phyloP scores from a whole-genome alignment of 805 yeast genomes.

The Vanderwaltozyma yarrowii region DNA sequence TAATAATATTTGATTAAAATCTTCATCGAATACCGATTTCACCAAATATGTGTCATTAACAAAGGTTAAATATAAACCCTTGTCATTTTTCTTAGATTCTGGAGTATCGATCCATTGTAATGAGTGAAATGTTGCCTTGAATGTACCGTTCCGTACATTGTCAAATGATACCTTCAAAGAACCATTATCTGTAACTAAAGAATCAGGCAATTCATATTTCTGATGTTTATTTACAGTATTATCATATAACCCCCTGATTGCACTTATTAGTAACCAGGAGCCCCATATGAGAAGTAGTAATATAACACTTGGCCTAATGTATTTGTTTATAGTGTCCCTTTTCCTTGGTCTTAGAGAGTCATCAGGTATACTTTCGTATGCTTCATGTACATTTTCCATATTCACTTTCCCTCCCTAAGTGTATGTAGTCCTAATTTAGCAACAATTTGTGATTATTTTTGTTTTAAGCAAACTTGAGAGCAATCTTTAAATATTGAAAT shows the following conservation, averaged over 20 bases:
- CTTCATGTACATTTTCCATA: not conserved
- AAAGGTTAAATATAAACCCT: constrained; percentile 54
- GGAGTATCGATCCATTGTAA: constrained; percentile 64
- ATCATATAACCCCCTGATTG: constrained; percentile 2
- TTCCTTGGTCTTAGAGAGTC: constrained; percentile 5
- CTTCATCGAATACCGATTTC: constrained; percentile 33
- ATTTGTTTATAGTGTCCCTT: constrained; percentile 5
- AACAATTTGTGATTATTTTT: too few relatives aligned
- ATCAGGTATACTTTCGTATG: constrained; percentile 11
- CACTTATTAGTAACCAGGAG: constrained; percentile 8
- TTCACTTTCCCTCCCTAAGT: not conserved
- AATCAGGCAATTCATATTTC: not conserved
- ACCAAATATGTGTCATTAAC: constrained; percentile 42
- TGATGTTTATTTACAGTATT: not conserved
- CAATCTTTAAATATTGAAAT: too few relatives aligned
- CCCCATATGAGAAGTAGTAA: constrained; percentile 18
- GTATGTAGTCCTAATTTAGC: too few relatives aligned
- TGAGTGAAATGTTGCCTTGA: constrained; percentile 40
- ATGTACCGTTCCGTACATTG: constrained; percentile 44
- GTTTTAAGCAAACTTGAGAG: too few relatives aligned
- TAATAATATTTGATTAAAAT: constrained; percentile 38
- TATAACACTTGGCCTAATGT: constrained; percentile 10
- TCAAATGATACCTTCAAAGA: constrained; percentile 30
- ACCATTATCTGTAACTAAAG: constrained; percentile 12
- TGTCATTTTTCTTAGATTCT: constrained; percentile 40